Evolutionary conservation across 73 alveolate genomes (phyloP).

Genomic region (Paramecium primaurelia): DNA sequence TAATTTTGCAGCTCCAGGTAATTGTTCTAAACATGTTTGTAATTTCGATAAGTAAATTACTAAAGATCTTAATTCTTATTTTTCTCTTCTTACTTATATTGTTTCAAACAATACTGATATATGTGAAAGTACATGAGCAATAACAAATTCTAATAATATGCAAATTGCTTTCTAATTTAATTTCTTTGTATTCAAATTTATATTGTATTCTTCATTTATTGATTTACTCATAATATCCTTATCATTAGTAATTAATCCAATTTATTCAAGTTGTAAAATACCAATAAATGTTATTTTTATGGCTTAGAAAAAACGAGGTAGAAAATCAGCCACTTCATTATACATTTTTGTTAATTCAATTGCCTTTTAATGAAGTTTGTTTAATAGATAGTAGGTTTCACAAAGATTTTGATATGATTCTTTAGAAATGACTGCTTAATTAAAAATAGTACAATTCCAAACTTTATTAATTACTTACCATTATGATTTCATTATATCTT

Average conservation of each 20-base stretch:
- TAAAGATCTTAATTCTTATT: background rate
- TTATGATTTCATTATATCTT: background rate
- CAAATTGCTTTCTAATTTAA: background rate
- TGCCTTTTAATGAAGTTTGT: background rate
- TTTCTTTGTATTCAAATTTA: background rate
- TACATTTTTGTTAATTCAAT: background rate
- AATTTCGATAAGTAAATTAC: slow-evolving; percentile 12
- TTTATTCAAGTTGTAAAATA: background rate
- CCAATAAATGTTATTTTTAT: background rate
- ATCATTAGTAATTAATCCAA: background rate
- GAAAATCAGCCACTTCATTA: background rate
- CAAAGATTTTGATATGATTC: background rate
- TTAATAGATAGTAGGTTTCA: background rate
- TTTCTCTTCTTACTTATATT: background rate
- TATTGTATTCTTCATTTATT: background rate
- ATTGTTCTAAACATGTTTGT: background rate
- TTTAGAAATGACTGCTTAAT: background rate
- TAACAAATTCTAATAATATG: background rate
- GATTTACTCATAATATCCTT: background rate
- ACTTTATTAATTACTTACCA: background rate
- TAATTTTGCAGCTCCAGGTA: slow-evolving; percentile 11
- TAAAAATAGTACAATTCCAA: background rate
- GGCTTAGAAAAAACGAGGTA: background rate
- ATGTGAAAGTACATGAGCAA: background rate
- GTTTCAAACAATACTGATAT: background rate